Percentiles rank a stretch among this genome's conserved stretches.
phyloP scores from a whole-genome alignment of 805 yeast genomes.

The Lipomyces starkeyi region DNA sequence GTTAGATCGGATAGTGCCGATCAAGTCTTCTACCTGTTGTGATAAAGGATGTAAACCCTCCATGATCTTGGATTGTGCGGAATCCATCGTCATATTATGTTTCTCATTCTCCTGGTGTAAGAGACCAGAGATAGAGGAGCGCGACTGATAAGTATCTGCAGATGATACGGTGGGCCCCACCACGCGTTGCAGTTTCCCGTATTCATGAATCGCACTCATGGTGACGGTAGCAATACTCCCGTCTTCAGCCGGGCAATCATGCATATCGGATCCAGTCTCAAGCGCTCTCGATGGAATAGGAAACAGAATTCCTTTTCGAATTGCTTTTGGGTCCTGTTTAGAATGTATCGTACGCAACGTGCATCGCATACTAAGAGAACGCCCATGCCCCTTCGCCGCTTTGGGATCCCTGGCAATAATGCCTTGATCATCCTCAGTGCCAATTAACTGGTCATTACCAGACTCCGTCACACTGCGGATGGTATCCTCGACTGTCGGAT shows the following conservation, averaged over 20 bases:
- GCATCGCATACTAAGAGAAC: not conserved
- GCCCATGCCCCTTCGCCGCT: constrained; percentile 1
- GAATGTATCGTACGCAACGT: constrained; percentile 2
- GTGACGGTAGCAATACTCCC: not conserved
- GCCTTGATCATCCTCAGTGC: not conserved
- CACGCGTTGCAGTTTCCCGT: not conserved
- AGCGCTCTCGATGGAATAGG: not conserved
- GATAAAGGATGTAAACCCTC: not conserved
- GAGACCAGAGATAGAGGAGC: not conserved
- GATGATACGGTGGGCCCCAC: not conserved
- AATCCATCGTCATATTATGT: not conserved
- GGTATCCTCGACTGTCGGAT: not conserved
- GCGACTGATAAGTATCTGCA: not conserved
- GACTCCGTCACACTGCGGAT: not conserved
- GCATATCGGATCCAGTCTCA: not conserved
- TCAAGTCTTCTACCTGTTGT: not conserved
- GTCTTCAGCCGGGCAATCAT: not conserved
- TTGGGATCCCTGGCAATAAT: not conserved
- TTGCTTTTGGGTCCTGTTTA: not conserved
- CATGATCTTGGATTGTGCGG: not conserved
- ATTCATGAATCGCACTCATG: not conserved
- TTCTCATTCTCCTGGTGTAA: not conserved
- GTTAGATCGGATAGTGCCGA: not conserved
- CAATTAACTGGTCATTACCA: not conserved
- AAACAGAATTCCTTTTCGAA: not conserved